phyloP scores from a whole-genome alignment of 331 rosid genomes.

The Telfairia occidentalis region DNA sequence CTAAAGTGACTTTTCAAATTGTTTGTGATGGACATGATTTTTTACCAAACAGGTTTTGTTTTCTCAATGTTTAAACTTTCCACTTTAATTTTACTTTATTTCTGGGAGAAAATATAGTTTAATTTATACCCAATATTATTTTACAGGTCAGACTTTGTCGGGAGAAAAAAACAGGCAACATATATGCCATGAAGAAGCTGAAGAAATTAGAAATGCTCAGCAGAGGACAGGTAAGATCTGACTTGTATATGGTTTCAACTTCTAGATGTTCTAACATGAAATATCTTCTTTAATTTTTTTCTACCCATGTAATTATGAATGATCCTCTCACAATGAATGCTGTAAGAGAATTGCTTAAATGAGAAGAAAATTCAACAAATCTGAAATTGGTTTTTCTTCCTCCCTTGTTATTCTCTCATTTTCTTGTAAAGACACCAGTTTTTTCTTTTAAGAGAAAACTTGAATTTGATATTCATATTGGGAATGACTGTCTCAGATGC shows the following conservation, averaged over 20 bases:
- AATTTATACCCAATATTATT: conserved; percentile 14
- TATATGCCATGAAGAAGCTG: conserved; percentile 92
- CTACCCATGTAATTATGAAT: neutral
- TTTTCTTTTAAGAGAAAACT: neutral
- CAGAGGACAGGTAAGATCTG: conserved; percentile 72
- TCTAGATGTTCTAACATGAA: neutral
- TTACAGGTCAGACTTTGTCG: conserved; percentile 67
- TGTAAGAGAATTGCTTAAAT: neutral
- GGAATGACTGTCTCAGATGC: neutral
- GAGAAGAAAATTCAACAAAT: neutral
- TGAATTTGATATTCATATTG: neutral
- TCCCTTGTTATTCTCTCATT: neutral
- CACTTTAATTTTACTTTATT: conserved; percentile 3
- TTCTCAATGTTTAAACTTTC: conserved; percentile 2
- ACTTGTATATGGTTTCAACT: conserved; percentile 6
- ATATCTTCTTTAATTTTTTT: neutral
- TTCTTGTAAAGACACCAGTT: neutral
- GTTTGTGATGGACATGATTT: neutral
- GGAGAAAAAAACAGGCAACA: conserved; percentile 80
- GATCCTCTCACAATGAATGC: neutral
- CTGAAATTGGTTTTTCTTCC: neutral
- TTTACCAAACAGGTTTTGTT: neutral
- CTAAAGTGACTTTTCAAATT: neutral
- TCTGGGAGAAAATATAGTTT: neutral
- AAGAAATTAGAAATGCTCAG: conserved; percentile 97